Evolutionary conservation across 2,329 filamentous ascomycete species (phyloP), one percentile per base, ranked within the genome.

Genomic region (Aspergillus luchuensis): DNA sequence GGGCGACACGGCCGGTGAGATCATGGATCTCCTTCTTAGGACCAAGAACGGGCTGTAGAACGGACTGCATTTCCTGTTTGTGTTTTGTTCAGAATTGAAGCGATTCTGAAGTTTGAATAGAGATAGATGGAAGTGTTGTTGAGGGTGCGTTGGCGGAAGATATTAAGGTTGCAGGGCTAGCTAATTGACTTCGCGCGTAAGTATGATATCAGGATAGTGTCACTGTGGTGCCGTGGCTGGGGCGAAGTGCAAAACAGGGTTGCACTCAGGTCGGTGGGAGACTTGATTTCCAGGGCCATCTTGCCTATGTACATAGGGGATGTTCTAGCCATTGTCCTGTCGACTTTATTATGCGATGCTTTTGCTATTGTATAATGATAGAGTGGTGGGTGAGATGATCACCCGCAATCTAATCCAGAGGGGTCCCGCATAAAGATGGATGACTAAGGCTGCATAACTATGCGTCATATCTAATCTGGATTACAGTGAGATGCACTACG

Each of bases 11-110:
- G 11, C 76, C 77, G 21, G 67, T 17, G 23, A 79, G 71, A 50
- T 76, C 66, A 6, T 75, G 68, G 0, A 77, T 72, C 8, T 77
- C 64, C 36, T 72, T 69, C 17, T 71, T 73, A 0, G 77, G 77
- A 2, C 78, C 77, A 41, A 78, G 64, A 30, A 76, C 63, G 5
- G 71, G 74, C 33, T 76, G 71, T 13, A 79, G 71, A 23, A 73
- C 19, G 23, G 57, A 58, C n/a, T 64, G 62, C 55, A 59, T 57
- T 19, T 23, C 54, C 33, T 15, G 13, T n/a, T 5, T 36, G 2
- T 6, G 11, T 36, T 36, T 11, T 36, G 33, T 13, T 36, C 2
- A 13, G 5, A 3, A 36, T 13, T 13, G 33, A 15, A 13, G 10
- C 11, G 11, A 13, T 36, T 36, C 11, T 36, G 33, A 15, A 0